Base-by-base conservation (phyloP, 768 basidiomycete species). In the Mycena indigotica region DNA sequence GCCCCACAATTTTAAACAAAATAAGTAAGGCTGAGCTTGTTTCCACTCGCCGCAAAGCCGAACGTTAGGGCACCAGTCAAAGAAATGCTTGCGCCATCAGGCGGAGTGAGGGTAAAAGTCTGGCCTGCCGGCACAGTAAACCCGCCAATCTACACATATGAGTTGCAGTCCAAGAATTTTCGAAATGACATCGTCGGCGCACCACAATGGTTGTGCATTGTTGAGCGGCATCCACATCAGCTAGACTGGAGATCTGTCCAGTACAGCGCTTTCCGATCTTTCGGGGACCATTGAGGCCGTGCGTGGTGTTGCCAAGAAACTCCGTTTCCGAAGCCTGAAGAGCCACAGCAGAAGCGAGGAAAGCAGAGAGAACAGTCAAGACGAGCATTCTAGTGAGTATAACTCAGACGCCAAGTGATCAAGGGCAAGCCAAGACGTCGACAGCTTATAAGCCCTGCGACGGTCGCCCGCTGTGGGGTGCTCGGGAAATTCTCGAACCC, bases 21-120 rank as follows among this genome's bases (percentile, higher is more conserved):
- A n/a, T n/a, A n/a, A n/a, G n/a, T n/a, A n/a, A 62, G 41, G 55
- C 54, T 13, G 30, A 55, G 38, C 61, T 53, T 44, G 51, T 1
- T 52, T 32, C 25, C 28, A 29, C 15, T 19, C 45, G 24, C 70
- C 51, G 50, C 5, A 26, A 71, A 72, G 1, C 70, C 78, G 61
- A 83, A 83, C 6, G 67, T 59, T 40, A 83, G 67, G 6, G 81
- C 74, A 25, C 82, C 82, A 53, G 69, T 52, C 63, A 83, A 65
- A 48, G 76, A 78, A 53, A 83, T 80, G 13, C 68, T 76, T 2
- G 79, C 76, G 4, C 77, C 75, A 25, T 66, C 53, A 40, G 69
- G 56, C 26, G 82, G 69, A 8, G 65, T 49, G 41, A 83, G 69
- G 23, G 66, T 68, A 67, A 83, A 76, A 0, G 73, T 74, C 65